A percentile compares a stretch with the other conserved stretches of the same genome.
phyloP scores from a whole-genome alignment of 83 land plant genomes.

The Diphasiastrum complanatum region DNA sequence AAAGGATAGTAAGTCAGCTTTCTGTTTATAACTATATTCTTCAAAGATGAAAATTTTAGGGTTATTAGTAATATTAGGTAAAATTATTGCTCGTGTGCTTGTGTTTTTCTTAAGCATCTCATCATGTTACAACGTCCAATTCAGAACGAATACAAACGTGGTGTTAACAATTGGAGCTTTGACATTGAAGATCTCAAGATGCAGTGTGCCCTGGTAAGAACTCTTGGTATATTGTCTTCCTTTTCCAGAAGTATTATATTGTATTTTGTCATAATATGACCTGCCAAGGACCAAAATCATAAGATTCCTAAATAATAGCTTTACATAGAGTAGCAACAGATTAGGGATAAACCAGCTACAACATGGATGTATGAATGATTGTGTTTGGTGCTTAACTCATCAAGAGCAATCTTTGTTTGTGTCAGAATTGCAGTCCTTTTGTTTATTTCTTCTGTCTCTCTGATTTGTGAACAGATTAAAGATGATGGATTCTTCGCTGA shows the following conservation, averaged over 20 bases:
- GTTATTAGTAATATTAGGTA: too few species aligned
- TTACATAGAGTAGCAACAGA: too few species aligned
- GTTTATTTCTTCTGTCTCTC: background rate
- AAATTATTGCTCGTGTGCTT: conserved; percentile 4
- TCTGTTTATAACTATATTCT: too few species aligned
- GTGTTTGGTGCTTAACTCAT: too few species aligned
- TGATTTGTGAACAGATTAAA: conserved; percentile 29
- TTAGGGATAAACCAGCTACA: too few species aligned
- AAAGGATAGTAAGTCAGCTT: too few species aligned
- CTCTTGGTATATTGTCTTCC: background rate
- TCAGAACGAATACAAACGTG: conserved; percentile 64
- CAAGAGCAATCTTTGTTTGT: too few species aligned
- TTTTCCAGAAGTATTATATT: background rate
- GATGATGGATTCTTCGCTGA: conserved; percentile 18
- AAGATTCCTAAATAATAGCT: too few species aligned
- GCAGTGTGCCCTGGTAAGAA: conserved; percentile 72
- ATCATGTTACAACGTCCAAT: conserved; percentile 11
- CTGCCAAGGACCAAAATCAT: too few species aligned
- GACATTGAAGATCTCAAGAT: conserved; percentile 63
- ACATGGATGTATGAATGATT: too few species aligned
- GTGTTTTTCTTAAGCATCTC: background rate
- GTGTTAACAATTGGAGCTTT: conserved; percentile 76
- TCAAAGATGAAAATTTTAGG: too few species aligned
- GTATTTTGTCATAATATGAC: background rate
- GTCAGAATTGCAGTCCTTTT: too few species aligned